These are phyloP conservation scores for Penicillium sp. DNA, from an alignment of 2,329 filamentous ascomycete species.

Conservation along the genomic window DNA sequence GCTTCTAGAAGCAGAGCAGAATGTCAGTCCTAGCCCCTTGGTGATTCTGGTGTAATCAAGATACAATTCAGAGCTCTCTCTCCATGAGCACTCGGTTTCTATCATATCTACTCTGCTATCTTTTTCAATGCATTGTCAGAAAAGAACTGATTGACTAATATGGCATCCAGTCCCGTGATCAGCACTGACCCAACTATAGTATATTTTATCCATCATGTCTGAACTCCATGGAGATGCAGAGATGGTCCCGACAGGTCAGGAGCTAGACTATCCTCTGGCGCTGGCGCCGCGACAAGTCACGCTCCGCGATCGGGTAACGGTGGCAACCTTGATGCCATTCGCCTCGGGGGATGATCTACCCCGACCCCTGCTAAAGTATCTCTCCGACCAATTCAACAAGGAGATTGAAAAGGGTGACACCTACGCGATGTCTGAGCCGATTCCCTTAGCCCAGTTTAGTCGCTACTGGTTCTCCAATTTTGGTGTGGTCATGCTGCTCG, in stretches of 20 bases:
- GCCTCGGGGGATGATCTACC: constrained; percentile 76
- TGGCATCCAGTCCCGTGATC: constrained; percentile 38
- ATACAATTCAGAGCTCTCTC: not conserved
- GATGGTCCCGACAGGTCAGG: constrained; percentile 30
- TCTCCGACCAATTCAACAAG: constrained; percentile 81
- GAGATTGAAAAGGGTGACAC: constrained; percentile 92
- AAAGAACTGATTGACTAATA: constrained; percentile 28
- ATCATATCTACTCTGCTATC: not conserved
- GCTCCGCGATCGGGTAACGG: constrained; percentile 78
- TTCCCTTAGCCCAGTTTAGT: constrained; percentile 73
- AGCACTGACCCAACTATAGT: constrained; percentile 14
- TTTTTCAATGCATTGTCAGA: not conserved
- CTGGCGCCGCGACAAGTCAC: constrained; percentile 76
- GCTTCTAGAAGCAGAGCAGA: constrained; percentile 26
- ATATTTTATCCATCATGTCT: constrained; percentile 32
- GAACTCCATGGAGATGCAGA: constrained; percentile 38
- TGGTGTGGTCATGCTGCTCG: constrained; percentile 81
- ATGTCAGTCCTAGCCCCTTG: constrained; percentile 23
- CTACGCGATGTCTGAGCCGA: constrained; percentile 80
- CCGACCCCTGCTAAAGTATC: constrained; percentile 69
- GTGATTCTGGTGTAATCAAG: not conserved
- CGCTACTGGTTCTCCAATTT: constrained; percentile 92
- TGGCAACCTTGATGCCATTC: constrained; percentile 81
- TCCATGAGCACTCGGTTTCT: not conserved
- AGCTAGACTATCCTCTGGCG: constrained; percentile 60